Conservation (phyloP, 108 stramenopile species). For the Pseudonitzschia pungens region DNA sequence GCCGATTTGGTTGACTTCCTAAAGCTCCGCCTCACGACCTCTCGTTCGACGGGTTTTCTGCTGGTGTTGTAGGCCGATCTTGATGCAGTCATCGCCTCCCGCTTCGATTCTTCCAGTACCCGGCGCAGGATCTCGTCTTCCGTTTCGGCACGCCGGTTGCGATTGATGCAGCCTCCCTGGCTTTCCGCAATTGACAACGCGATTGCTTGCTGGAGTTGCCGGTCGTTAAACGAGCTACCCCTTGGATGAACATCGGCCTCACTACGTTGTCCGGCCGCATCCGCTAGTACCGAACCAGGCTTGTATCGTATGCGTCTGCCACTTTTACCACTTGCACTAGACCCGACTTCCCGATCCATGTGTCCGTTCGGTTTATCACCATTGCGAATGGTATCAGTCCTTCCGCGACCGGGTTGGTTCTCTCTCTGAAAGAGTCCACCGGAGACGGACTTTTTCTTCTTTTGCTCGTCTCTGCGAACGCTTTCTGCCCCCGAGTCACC, state of each 20-base stretch:
- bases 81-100: constrained; percentile 15
- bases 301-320: constrained; percentile 31
- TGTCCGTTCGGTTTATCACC: constrained; percentile 17
- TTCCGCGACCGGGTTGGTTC: not conserved
- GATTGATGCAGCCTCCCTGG: not conserved
- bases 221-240: constrained; percentile 2
- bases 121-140: constrained; percentile 31
- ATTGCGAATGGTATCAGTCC: not conserved
- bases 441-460: constrained; percentile 8
- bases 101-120: constrained; percentile 27
- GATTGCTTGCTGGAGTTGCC: constrained; percentile 33
- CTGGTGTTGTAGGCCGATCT: not conserved
- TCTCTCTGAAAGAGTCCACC: constrained; percentile 1
- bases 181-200: constrained; percentile 24
- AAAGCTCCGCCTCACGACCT: not conserved
- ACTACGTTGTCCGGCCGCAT: not conserved
- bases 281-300: constrained; percentile 13
- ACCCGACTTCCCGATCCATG: not conserved
- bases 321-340: not conserved
- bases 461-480: not conserved
- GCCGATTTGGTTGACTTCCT: no score
- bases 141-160: not conserved
- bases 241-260: not conserved
- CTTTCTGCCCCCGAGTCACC: not conserved
- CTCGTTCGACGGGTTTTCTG: not conserved